Conservation (phyloP, 1,139 yeast genomes). For the Magnusiomyces paraingens region DNA sequence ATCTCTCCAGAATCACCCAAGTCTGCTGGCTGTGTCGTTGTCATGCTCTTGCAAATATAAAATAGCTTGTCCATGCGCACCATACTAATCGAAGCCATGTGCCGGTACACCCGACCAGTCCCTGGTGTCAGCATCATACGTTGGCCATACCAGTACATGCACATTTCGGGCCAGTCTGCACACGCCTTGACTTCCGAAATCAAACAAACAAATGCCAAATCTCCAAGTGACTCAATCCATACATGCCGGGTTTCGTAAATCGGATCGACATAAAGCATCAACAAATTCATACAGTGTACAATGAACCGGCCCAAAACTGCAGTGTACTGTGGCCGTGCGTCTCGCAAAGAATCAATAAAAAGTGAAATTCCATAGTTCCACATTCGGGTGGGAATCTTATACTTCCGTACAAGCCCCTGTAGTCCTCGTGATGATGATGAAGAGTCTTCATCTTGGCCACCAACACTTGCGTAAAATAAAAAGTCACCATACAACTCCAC, state of each 20-base stretch:
- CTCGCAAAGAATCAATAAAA: conserved; percentile 27
- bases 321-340: conserved; percentile 22
- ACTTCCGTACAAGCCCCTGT: conserved; percentile 25
- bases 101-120: conserved; percentile 31
- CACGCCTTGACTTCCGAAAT: conserved; percentile 20
- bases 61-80: conserved; percentile 28
- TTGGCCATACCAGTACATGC: conserved; percentile 30
- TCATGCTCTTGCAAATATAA: conserved; percentile 29
- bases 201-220: conserved; percentile 29
- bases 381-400: conserved; percentile 29
- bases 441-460: neutral
- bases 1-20: conserved; percentile 9
- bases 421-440: conserved; percentile 1
- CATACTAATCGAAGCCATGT: conserved; percentile 27
- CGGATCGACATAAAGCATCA: conserved; percentile 29
- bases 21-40: conserved; percentile 24
- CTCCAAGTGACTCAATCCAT: conserved; percentile 34
- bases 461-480: conserved; percentile 9
- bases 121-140: conserved; percentile 29
- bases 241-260: conserved; percentile 28
- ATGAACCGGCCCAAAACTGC: conserved; percentile 26
- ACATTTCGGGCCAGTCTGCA: conserved; percentile 28
- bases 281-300: conserved; percentile 24
- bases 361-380: conserved; percentile 32
- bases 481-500: conserved; percentile 12